Base-by-base conservation (phyloP, 441 rosid species). In the Biscutella auriculata region DNA sequence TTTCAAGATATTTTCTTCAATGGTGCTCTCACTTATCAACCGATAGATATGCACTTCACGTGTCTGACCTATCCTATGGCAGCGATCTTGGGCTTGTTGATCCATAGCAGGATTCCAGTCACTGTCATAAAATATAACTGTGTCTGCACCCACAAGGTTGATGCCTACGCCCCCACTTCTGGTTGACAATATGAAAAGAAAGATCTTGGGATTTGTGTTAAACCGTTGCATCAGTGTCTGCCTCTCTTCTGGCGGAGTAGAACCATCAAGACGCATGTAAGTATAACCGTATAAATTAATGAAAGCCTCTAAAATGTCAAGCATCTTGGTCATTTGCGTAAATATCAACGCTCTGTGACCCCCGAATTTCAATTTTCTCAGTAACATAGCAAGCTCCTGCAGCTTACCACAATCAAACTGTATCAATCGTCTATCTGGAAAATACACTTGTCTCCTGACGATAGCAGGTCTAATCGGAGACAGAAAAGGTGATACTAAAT, bases 21-120 rank as follows among this genome's bases (percentile, higher is more conserved):
- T 95, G 36, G 99, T 95, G 76, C 91, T 82, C 71, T 95, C 97
- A 68, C 99, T 95, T 66, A 95, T 95, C 72, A 95, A 72, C 70
- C 99, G 78, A 67, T 91, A 95, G 48, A 95, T 95, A 75, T 91
- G 93, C 8, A 91, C 99, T 78, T 88, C 97, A 46, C 99, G 97
- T 44, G 97, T 95, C 79, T 95, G 99, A 63, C 99, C 99, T 71
- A 95, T 95, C 66, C 99, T 79, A 78, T 95, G 99, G 76, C 99
- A 95, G 56, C 98, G 99, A 78, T 95, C 99, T 83, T 95, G 99
- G 57, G 99, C 99, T 84, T 95, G 99, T 70, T 91, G 97, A 78
- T 95, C 99, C 99, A 95, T 95, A 30, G 99, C 99, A 29, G 99
- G 99, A 78, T 95, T 95, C 99, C 99, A 95, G 77, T 95, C 98